Evolutionary conservation across 1,139 yeast species (phyloP).

Genomic region (Suhomyces panamericanus): DNA sequence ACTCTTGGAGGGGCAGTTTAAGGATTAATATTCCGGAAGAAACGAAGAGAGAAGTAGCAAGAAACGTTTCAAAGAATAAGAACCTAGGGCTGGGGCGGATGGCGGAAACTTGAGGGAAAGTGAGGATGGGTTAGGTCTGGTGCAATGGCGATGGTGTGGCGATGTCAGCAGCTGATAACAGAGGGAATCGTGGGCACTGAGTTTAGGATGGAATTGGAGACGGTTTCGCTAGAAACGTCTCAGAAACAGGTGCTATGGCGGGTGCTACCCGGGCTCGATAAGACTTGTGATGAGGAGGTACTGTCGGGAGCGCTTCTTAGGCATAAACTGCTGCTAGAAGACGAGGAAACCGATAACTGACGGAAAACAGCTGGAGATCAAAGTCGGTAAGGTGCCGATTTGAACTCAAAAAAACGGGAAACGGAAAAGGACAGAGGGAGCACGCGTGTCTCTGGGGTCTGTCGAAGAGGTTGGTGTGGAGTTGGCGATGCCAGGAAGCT

Average conservation of each 20-base stretch:
- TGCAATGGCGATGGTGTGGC: constrained; percentile 2
- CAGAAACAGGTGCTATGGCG: constrained; percentile 3
- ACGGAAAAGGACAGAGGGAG: background rate
- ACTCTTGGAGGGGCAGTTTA: constrained; percentile 30
- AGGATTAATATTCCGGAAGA: constrained; percentile 26
- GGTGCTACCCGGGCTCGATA: constrained; percentile 49
- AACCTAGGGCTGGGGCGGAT: constrained; percentile 8
- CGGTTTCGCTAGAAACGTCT: constrained; percentile 12
- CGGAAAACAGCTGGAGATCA: background rate
- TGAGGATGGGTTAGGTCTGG: background rate
- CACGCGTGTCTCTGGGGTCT: background rate
- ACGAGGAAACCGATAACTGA: background rate
- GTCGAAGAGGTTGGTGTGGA: background rate
- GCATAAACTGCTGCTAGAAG: constrained; percentile 33
- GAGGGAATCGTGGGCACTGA: constrained; percentile 13
- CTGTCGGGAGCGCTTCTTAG: constrained; percentile 50
- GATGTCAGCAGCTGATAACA: constrained; percentile 19
- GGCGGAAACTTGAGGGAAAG: background rate
- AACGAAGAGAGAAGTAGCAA: constrained; percentile 54
- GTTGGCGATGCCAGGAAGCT: background rate
- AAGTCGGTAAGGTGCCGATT: constrained; percentile 4
- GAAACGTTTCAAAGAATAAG: constrained; percentile 44
- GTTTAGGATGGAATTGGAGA: constrained; percentile 1
- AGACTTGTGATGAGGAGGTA: constrained; percentile 26
- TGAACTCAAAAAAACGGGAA: background rate